phyloP scores from a whole-genome alignment of 306 rosid species.

The Malus asiatica region DNA sequence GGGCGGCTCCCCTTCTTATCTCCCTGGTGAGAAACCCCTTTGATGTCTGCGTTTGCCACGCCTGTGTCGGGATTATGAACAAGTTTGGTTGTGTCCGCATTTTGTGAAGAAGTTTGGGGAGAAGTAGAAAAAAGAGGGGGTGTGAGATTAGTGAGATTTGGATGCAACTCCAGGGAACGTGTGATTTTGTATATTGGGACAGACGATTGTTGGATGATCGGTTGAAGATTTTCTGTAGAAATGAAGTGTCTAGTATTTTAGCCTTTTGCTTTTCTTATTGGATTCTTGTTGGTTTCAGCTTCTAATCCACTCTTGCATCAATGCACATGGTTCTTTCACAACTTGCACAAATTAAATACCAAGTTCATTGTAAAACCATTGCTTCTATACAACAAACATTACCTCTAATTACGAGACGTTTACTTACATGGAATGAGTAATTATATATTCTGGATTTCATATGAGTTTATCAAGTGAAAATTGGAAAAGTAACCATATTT shows the following conservation, averaged over 20 bases:
- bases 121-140: constrained; percentile 11
- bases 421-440: too few relatives aligned
- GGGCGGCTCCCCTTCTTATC: constrained; percentile 84
- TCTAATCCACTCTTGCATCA: not conserved
- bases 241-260: not conserved
- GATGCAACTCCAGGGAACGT: constrained; percentile 21
- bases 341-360: not conserved
- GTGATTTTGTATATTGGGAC: constrained; percentile 46
- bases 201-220: constrained; percentile 21
- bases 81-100: constrained; percentile 42
- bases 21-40: constrained; percentile 69
- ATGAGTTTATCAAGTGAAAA: too few relatives aligned
- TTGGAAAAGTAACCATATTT: too few relatives aligned
- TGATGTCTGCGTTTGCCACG: constrained; percentile 30
- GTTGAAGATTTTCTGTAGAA: constrained; percentile 3
- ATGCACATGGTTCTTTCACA: not conserved
- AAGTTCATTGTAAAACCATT: not conserved
- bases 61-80: constrained; percentile 26
- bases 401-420: too few relatives aligned
- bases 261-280: not conserved
- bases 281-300: not conserved
- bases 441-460: too few relatives aligned
- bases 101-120: constrained; percentile 29
- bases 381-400: not conserved
- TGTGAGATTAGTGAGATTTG: constrained; percentile 32